phyloP scores from a whole-genome alignment of 768 basidiomycete genomes.

The Suillus luteus region DNA sequence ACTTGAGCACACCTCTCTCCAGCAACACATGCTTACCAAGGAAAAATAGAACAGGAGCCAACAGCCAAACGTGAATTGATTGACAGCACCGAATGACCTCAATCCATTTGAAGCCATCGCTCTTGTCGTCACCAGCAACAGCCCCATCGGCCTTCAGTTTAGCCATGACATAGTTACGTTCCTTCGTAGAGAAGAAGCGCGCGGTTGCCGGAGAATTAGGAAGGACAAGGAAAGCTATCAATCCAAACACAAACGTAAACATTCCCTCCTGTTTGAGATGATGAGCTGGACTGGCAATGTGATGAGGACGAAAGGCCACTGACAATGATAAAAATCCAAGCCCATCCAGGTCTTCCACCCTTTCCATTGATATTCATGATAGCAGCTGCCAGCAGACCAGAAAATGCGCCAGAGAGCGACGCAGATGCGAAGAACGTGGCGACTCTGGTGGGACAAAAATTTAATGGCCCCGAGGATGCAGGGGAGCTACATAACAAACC shows the following conservation, averaged over 20 bases:
- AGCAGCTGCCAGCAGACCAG: slow-evolving; percentile 62
- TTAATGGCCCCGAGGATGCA: slow-evolving; percentile 9
- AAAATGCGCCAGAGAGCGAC: slow-evolving; percentile 61
- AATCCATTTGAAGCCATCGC: slow-evolving; percentile 55
- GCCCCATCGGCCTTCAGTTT: slow-evolving; percentile 28
- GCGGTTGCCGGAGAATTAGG: slow-evolving; percentile 46
- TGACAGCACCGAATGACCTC: slow-evolving; percentile 52
- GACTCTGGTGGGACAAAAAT: slow-evolving; percentile 30
- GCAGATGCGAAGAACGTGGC: slow-evolving; percentile 44
- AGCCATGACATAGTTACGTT: slow-evolving; percentile 47
- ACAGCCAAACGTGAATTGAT: slow-evolving; percentile 56
- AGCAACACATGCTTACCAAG: slow-evolving; percentile 39
- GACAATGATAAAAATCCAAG: slow-evolving; percentile 61
- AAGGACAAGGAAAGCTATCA: slow-evolving; percentile 50
- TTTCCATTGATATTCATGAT: slow-evolving; percentile 59
- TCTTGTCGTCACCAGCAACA: slow-evolving; percentile 42
- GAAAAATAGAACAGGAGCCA: slow-evolving; percentile 54
- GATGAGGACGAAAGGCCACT: background rate
- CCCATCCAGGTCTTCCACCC: slow-evolving; percentile 56
- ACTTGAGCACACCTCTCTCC: background rate
- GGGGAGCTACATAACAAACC: slow-evolving; percentile 10
- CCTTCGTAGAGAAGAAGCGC: slow-evolving; percentile 51
- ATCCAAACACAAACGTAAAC: slow-evolving; percentile 62
- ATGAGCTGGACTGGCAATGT: slow-evolving; percentile 1
- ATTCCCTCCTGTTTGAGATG: slow-evolving; percentile 47